Evolutionary conservation across 73 alveolate genomes (phyloP), one percentile per base, ranked within the genome.

Genomic region (Tetrahymena malaccensis): DNA sequence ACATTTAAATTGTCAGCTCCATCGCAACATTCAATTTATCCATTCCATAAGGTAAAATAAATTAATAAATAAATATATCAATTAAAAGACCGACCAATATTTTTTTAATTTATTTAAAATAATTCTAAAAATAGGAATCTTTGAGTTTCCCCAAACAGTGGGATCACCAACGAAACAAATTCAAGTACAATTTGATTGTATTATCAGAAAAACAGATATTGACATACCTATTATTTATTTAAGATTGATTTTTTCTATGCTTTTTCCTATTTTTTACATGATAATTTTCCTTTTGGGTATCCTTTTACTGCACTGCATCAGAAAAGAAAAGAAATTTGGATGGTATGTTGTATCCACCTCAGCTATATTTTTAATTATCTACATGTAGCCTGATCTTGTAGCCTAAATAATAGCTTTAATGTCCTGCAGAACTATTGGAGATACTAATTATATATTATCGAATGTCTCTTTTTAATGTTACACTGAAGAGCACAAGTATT

Each of bases 401-500:
- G 34, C 89, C 5, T n/a, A 70, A 31, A n/a, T 70, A 70, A 70
- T 70, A 70, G 34, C 96, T 38, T 25, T 84, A 22, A 19, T 94
- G 43, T 43, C 85, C 94, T 94, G 96, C 44, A 85, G 55, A 89
- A 96, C 85, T 34, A 84, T 94, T 27, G 96, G 55, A 33, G 85
- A 35, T 35, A 96, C 93, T 31, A 10, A 34, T 35, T 85, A 37
- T 22, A 50, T 37, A 93, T 34, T 85, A 11, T 27, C 25, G 4
- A 93, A 95, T 93, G 85, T 43, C 10, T n/a, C 55, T 34, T 93
- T 95, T 44, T 12, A 93, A 43, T 95, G 97, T 58, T 93, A 96
- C 96, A 55, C 40, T 13, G 57, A 35, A 21, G 21, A 37, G 15
- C 97, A 95, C 43, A 19, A n/a, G 10, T 19, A 31, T 16, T 93